A percentile compares a stretch with the other conserved stretches of the same genome.
phyloP scores from a whole-genome alignment of 1,284 basidiomycete genomes.

The Mrakiaceae sp. region DNA sequence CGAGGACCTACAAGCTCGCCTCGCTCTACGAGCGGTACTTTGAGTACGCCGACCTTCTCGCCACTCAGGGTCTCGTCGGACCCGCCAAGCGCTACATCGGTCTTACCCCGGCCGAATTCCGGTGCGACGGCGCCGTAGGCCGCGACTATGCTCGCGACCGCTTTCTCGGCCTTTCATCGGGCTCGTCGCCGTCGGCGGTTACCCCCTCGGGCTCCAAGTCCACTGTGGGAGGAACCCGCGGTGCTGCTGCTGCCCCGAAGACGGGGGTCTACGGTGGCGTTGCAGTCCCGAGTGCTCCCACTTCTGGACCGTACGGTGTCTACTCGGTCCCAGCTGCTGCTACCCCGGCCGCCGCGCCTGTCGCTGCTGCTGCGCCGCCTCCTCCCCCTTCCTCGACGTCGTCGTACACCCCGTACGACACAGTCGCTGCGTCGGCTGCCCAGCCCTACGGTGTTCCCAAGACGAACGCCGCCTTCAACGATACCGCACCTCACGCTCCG shows the following conservation, averaged over 20 bases:
- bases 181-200: conserved; percentile 17
- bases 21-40: conserved; percentile 84
- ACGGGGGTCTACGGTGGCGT: conserved; percentile 14
- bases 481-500: too few relatives aligned
- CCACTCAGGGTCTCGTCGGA: conserved; percentile 75
- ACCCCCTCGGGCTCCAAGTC: conserved; percentile 12
- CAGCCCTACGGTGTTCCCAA: too few relatives aligned
- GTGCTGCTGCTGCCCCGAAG: conserved; percentile 6
- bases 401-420: too few relatives aligned
- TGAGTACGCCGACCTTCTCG: conserved; percentile 88
- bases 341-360: too few relatives aligned
- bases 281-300: conserved; percentile 4
- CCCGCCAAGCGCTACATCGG: conserved; percentile 72
- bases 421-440: too few relatives aligned
- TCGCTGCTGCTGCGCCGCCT: too few relatives aligned
- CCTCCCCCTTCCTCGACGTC: too few relatives aligned
- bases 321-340: too few relatives aligned
- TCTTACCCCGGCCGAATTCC: conserved; percentile 70
- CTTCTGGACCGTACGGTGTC: background rate
- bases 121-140: conserved; percentile 49
- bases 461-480: too few relatives aligned
- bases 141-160: conserved; percentile 52
- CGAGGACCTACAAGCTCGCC: conserved; percentile 69
- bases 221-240: background rate
- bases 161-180: conserved; percentile 35